Conservation (phyloP, 2,329 filamentous ascomycete species). For the Talaromyces sp. region DNA sequence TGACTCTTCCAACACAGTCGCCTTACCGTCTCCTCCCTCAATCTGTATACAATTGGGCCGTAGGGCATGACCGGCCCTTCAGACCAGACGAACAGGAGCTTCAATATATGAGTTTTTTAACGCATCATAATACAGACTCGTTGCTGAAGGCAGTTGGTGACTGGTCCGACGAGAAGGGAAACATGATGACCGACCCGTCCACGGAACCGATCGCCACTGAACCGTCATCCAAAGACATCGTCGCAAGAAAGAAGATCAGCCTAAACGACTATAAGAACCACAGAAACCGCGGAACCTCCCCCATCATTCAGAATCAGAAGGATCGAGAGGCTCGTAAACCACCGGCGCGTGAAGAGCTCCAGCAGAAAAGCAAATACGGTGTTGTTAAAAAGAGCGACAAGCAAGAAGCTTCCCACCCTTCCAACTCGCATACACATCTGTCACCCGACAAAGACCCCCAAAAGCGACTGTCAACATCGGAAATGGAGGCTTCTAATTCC, state of each 20-base stretch:
- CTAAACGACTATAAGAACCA: constrained; percentile 64
- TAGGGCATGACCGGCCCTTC: constrained; percentile 57
- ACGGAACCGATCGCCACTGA: constrained; percentile 41
- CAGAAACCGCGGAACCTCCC: constrained; percentile 40
- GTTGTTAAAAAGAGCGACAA: constrained; percentile 19
- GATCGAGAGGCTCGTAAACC: constrained; percentile 21
- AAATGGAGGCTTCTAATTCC: constrained; percentile 17
- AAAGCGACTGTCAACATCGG: constrained; percentile 32
- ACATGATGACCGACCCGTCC: constrained; percentile 48
- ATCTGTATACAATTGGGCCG: constrained; percentile 51
- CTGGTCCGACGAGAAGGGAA: constrained; percentile 54
- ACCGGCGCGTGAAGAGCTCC: constrained; percentile 22
- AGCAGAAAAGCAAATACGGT: constrained; percentile 22
- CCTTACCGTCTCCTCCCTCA: constrained; percentile 48
- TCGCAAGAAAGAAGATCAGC: constrained; percentile 63
- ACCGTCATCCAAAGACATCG: constrained; percentile 44
- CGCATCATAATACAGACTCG: constrained; percentile 59
- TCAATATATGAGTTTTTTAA: constrained; percentile 65
- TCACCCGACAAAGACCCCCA: constrained; percentile 23
- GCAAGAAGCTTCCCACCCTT: constrained; percentile 11
- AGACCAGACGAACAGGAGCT: constrained; percentile 58
- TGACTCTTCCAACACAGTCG: constrained; percentile 50
- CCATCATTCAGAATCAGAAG: constrained; percentile 26
- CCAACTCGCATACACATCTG: constrained; percentile 16
- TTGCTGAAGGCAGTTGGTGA: constrained; percentile 57